A percentile compares a stretch with the other conserved stretches of the same genome.
Conservation (phyloP, 345 rosid species). For the Triadica sebifera region DNA sequence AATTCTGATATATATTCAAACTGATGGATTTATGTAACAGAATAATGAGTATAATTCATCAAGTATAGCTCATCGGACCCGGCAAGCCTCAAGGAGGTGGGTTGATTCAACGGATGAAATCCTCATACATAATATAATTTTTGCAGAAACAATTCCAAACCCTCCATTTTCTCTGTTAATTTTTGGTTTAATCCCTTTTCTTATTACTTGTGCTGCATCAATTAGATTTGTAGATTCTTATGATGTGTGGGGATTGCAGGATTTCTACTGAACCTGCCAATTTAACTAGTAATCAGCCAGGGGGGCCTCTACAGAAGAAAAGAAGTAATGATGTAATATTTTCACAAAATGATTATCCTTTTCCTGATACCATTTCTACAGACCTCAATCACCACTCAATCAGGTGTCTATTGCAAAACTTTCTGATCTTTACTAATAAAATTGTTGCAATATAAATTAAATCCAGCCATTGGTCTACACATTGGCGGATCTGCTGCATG, state of each 20-base stretch:
- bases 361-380: constrained; percentile 33
- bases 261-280: constrained; percentile 49
- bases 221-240: no score
- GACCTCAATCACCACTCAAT: constrained; percentile 37
- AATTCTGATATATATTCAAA: background rate
- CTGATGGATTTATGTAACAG: constrained; percentile 32
- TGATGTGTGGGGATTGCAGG: constrained; percentile 34
- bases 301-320: constrained; percentile 36
- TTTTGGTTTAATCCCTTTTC: no score
- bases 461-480: no score
- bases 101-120: background rate
- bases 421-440: background rate
- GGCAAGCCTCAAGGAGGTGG: constrained; percentile 63
- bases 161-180: no score
- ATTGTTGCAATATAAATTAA: no score
- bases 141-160: no score
- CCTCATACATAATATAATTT: no score
- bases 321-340: constrained; percentile 41
- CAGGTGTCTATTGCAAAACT: constrained; percentile 35
- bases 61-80: constrained; percentile 46
- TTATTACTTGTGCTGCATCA: no score
- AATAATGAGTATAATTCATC: constrained; percentile 44
- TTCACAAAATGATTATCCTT: constrained; percentile 26
- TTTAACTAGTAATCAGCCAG: constrained; percentile 42
- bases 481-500: no score